A percentile compares a stretch with the other conserved stretches of the same genome.
phyloP scores from a whole-genome alignment of 2,329 filamentous ascomycete species.

The Xylariales sp. region DNA sequence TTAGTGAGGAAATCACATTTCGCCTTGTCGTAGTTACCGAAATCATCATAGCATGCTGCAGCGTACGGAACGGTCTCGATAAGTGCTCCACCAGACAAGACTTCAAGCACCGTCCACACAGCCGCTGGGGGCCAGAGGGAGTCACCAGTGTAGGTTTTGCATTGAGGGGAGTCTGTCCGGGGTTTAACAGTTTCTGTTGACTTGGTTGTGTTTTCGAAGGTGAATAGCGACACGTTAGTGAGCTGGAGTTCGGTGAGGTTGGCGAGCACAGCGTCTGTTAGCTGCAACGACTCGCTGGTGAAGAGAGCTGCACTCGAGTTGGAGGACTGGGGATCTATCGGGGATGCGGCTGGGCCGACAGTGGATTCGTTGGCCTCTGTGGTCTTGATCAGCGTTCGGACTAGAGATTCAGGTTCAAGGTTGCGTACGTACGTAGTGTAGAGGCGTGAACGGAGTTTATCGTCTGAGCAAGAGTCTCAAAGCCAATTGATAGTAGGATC shows the following conservation, averaged over 20 bases:
- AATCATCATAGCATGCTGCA: constrained; percentile 28
- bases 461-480: no score
- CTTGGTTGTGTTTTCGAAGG: constrained; percentile 22
- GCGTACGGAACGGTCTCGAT: constrained; percentile 28
- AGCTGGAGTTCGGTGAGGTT: constrained; percentile 26
- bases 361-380: not conserved
- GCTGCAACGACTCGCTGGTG: constrained; percentile 22
- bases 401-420: not conserved
- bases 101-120: constrained; percentile 30
- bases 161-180: no score
- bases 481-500: no score
- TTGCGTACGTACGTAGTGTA: not conserved
- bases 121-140: constrained; percentile 21
- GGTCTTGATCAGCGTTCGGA: not conserved
- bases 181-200: no score
- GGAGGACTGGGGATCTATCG: not conserved
- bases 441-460: no score
- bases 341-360: not conserved
- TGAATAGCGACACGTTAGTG: constrained; percentile 27
- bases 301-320: constrained; percentile 1
- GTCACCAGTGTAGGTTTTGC: constrained; percentile 32
- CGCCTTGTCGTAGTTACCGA: constrained; percentile 25
- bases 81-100: constrained; percentile 28
- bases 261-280: constrained; percentile 29
- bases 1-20: constrained; percentile 26